Evolutionary conservation across 371 early-diverging fungal genomes (phyloP).

Genomic region (Sporodiniella umbellata): DNA sequence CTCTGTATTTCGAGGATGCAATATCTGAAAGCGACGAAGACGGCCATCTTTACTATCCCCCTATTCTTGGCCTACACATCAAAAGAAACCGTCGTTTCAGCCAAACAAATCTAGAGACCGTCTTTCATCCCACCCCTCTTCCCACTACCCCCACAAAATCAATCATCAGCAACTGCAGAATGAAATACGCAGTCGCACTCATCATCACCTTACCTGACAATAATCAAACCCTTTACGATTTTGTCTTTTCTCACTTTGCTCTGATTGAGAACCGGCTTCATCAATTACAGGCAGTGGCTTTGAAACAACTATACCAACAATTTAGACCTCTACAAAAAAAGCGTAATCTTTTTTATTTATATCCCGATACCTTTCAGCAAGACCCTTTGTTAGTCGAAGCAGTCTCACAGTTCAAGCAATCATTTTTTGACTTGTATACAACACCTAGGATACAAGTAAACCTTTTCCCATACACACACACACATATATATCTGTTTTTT

Average conservation of each 20-base stretch:
- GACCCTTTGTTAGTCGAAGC: slow-evolving; percentile 48
- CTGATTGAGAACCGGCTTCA: slow-evolving; percentile 60
- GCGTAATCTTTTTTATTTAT: slow-evolving; percentile 26
- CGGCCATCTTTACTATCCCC: slow-evolving; percentile 29
- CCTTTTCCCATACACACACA: no score
- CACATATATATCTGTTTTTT: no score
- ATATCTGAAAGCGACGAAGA: slow-evolving; percentile 42
- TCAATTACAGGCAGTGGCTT: slow-evolving; percentile 55
- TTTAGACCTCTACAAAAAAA: slow-evolving; percentile 29
- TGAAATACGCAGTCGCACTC: slow-evolving; percentile 59
- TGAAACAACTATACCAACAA: slow-evolving; percentile 43
- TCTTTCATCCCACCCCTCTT: slow-evolving; percentile 62
- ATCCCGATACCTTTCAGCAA: slow-evolving; percentile 49
- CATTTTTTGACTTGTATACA: slow-evolving; percentile 50
- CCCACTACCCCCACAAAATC: slow-evolving; percentile 33
- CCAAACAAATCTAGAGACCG: slow-evolving; percentile 66
- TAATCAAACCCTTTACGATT: slow-evolving; percentile 51
- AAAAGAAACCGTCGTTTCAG: slow-evolving; percentile 54
- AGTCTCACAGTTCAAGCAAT: slow-evolving; percentile 49
- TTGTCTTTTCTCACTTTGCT: slow-evolving; percentile 65
- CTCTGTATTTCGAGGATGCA: slow-evolving; percentile 26
- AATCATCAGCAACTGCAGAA: slow-evolving; percentile 4
- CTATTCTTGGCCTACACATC: slow-evolving; percentile 33
- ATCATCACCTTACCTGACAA: slow-evolving; percentile 53
- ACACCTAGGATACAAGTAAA: slow-evolving; percentile 63